A percentile compares a stretch with the other conserved stretches of the same genome.
phyloP scores from a whole-genome alignment of 2,329 filamentous ascomycete species.

The Fusarium sacchari region DNA sequence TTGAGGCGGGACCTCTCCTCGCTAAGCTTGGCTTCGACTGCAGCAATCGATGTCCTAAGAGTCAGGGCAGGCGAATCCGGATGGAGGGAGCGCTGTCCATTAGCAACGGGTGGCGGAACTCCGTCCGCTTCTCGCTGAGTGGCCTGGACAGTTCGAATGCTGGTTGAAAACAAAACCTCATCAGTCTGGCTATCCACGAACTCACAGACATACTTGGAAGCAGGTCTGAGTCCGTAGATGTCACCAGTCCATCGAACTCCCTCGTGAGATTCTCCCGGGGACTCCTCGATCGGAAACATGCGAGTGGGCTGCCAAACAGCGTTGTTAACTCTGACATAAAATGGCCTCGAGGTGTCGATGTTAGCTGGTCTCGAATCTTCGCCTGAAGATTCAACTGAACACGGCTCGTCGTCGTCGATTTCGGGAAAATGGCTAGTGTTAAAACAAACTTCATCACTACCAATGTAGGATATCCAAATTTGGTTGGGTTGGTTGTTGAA shows the following conservation, averaged over 20 bases:
- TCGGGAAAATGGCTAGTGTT: slow-evolving; percentile 73
- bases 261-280: slow-evolving; percentile 46
- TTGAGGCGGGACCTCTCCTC: slow-evolving; percentile 77
- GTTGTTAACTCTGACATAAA: slow-evolving; percentile 82
- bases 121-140: slow-evolving; percentile 48
- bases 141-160: slow-evolving; percentile 72
- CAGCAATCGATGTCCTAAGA: slow-evolving; percentile 78
- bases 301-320: slow-evolving; percentile 82
- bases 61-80: slow-evolving; percentile 82
- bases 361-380: slow-evolving; percentile 55
- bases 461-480: slow-evolving; percentile 85
- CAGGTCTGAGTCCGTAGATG: slow-evolving; percentile 74
- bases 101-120: slow-evolving; percentile 47
- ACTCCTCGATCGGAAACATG: slow-evolving; percentile 64
- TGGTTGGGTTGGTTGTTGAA: slow-evolving; percentile 76
- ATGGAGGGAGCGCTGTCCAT: slow-evolving; percentile 69
- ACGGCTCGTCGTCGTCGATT: slow-evolving; percentile 48
- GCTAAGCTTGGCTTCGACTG: slow-evolving; percentile 74
- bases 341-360: slow-evolving; percentile 77
- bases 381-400: slow-evolving; percentile 43
- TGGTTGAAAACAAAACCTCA: slow-evolving; percentile 75
- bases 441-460: slow-evolving; percentile 81
- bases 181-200: slow-evolving; percentile 76
- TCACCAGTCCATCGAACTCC: slow-evolving; percentile 74
- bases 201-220: slow-evolving; percentile 82